phyloP scores from a whole-genome alignment of 345 rosid species.

The Dipteronia dyeriana region DNA sequence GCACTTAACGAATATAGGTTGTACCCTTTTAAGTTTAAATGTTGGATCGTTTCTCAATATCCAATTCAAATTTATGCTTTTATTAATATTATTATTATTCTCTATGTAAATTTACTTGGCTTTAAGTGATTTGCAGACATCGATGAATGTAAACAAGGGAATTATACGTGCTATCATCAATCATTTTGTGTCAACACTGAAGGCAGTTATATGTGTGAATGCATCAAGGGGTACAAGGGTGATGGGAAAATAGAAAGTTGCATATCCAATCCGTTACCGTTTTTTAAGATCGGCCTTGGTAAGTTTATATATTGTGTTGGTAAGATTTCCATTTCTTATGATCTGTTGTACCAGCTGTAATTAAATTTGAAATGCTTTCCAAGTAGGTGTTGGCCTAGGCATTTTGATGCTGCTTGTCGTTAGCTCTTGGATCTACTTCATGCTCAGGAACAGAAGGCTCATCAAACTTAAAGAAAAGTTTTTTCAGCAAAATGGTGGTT shows the following conservation, averaged over 20 bases:
- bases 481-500: conserved; percentile 33
- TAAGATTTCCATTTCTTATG: no score
- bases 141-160: conserved; percentile 1
- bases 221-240: conserved; percentile 34
- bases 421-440: conserved; percentile 16
- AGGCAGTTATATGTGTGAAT: conserved; percentile 36
- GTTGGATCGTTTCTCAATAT: no score
- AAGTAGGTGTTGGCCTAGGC: conserved; percentile 18
- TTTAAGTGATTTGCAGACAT: conserved; percentile 14
- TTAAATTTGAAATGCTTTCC: not conserved
- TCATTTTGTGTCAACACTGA: not conserved
- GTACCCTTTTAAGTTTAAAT: not conserved
- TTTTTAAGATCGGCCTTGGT: conserved; percentile 14
- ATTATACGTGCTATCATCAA: not conserved
- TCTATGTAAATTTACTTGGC: not conserved
- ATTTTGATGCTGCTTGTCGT: not conserved
- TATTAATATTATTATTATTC: not conserved
- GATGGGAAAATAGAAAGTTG: conserved; percentile 25
- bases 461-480: conserved; percentile 19
- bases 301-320: not conserved
- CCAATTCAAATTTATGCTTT: not conserved
- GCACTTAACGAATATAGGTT: no score
- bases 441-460: conserved; percentile 15
- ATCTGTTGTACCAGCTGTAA: not conserved
- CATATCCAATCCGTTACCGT: not conserved